These are phyloP conservation scores for Leptographium radiaticola DNA, from an alignment of 2,329 filamentous ascomycete species.

Conservation along the genomic window DNA sequence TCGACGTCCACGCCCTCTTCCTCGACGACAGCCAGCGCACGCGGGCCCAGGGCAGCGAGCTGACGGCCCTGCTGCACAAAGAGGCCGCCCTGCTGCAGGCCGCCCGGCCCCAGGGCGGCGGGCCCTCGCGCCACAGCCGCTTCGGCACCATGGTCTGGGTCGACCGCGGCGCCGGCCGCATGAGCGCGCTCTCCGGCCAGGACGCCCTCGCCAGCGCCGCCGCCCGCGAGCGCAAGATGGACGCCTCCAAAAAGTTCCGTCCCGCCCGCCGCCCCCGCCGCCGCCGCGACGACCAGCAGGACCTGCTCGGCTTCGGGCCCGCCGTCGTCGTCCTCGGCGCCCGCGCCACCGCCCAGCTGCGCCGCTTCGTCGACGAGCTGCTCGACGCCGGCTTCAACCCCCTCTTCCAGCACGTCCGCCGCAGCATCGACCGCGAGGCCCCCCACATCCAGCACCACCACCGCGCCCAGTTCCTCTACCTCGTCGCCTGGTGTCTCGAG, in stretches of 20 bases:
- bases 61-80: conserved; percentile 62
- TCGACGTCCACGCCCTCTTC: conserved; percentile 74
- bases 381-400: conserved; percentile 93
- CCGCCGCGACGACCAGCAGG: conserved; percentile 51
- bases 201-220: conserved; percentile 64
- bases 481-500: conserved; percentile 83
- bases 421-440: conserved; percentile 80
- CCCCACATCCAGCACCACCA: conserved; percentile 69
- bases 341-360: conserved; percentile 62
- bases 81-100: conserved; percentile 73
- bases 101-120: conserved; percentile 53
- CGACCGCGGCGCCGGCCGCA: conserved; percentile 70
- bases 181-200: conserved; percentile 80
- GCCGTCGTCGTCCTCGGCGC: conserved; percentile 55
- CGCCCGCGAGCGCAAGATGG: conserved; percentile 73
- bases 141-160: conserved; percentile 98
- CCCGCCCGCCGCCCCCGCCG: conserved; percentile 55
- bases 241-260: conserved; percentile 79
- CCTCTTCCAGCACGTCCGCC: conserved; percentile 70
- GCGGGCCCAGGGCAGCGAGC: conserved; percentile 57
- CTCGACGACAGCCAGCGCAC: conserved; percentile 63
- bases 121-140: conserved; percentile 73
- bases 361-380: conserved; percentile 81
- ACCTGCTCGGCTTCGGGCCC: conserved; percentile 45
- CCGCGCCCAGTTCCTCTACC: conserved; percentile 77